Evolutionary conservation across 78 protist species (phyloP).

Genomic region (slime mould (Dictyostelium discoideum)): DNA sequence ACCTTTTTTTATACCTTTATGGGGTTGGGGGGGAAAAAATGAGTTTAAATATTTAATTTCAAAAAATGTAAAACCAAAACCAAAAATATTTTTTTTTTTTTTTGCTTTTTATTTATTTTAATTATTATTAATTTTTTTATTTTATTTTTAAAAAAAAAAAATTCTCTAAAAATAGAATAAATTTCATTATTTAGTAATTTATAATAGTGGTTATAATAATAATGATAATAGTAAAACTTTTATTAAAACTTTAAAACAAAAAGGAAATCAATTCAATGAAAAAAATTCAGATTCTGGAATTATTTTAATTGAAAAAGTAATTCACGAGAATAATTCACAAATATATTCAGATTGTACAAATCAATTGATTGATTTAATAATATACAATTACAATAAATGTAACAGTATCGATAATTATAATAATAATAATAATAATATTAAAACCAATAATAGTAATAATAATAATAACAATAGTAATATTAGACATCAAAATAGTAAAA

Average conservation of each 20-base stretch:
- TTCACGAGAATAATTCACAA: neutral
- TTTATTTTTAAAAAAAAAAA: neutral
- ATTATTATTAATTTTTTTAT: neutral
- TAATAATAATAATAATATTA: neutral
- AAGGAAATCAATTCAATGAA: constrained; percentile 7
- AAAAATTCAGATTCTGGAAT: neutral
- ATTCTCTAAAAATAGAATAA: neutral
- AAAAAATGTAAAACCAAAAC: neutral
- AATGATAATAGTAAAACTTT: neutral
- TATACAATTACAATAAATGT: neutral
- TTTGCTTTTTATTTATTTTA: neutral
- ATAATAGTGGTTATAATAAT: neutral
- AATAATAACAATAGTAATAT: neutral
- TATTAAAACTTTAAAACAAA: neutral
- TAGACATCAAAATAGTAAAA: neutral
- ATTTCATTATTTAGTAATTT: neutral
- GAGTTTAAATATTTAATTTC: neutral
- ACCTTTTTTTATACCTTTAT: neutral
- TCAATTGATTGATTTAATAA: neutral
- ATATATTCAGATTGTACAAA: neutral
- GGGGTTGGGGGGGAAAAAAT: neutral
- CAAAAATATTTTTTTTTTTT: too few species aligned
- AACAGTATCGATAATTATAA: neutral
- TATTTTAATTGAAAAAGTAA: neutral
- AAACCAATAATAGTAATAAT: neutral